phyloP scores from a whole-genome alignment of 2,329 filamentous ascomycete genomes.

The Mycosphaerella sp. region DNA sequence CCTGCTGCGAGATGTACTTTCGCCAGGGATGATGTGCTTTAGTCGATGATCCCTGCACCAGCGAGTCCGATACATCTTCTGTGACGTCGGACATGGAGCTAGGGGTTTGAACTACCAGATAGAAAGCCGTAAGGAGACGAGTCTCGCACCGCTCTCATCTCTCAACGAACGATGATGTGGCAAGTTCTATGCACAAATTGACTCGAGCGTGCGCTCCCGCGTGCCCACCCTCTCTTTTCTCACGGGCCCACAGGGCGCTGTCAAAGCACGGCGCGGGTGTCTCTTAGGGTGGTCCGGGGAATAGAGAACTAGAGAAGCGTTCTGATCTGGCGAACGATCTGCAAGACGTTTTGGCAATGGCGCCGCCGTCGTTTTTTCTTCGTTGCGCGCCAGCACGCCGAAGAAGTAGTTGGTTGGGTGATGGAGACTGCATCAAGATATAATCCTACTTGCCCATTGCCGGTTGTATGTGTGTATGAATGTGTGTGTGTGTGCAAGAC shows the following conservation, averaged over 20 bases:
- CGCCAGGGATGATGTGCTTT: conserved; percentile 17
- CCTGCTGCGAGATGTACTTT: conserved; percentile 14
- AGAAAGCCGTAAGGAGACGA: conserved; percentile 9
- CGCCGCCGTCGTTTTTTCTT: not conserved
- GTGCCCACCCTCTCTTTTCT: not conserved
- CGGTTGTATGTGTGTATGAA: not conserved
- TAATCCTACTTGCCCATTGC: not conserved
- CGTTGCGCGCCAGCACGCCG: not conserved
- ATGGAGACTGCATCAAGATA: not conserved
- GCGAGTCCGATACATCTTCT: conserved; percentile 15
- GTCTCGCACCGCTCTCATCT: not conserved
- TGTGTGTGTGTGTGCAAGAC: not conserved
- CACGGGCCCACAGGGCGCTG: not conserved
- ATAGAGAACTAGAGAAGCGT: conserved; percentile 5
- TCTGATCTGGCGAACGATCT: conserved; percentile 27
- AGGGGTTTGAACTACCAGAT: conserved; percentile 20
- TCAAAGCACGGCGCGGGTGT: conserved; percentile 9
- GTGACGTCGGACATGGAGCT: conserved; percentile 25
- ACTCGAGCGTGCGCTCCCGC: conserved; percentile 11
- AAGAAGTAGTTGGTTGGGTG: not conserved
- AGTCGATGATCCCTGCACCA: conserved; percentile 25
- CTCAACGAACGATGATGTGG: not conserved
- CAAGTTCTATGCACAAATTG: conserved; percentile 8
- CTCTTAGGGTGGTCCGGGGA: conserved; percentile 18
- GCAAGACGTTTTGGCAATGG: conserved; percentile 6